A percentile compares a stretch with the other conserved stretches of the same genome.
phyloP scores from a whole-genome alignment of 2,329 filamentous ascomycete species.

The Fusarium sp. region DNA sequence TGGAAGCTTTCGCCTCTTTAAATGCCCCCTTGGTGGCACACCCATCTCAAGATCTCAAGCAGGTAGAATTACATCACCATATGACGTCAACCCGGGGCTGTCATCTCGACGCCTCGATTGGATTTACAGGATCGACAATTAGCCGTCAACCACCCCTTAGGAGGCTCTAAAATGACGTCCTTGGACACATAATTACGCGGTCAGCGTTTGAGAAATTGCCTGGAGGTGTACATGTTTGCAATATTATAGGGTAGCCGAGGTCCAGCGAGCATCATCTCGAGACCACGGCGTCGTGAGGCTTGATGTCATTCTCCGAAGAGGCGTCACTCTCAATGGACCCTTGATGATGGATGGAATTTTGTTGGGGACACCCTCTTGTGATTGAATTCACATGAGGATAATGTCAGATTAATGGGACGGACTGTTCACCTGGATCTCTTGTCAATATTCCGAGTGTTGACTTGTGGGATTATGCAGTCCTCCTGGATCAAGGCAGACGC shows the following conservation, averaged over 20 bases:
- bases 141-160: conserved; percentile 29
- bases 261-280: conserved; percentile 22
- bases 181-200: conserved; percentile 34
- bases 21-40: conserved; percentile 5
- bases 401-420: not conserved
- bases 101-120: conserved; percentile 21
- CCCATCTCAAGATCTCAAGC: conserved; percentile 28
- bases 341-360: conserved; percentile 1
- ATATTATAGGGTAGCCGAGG: conserved; percentile 23
- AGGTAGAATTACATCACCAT: conserved; percentile 15
- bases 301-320: conserved; percentile 26
- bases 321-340: conserved; percentile 17
- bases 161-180: conserved; percentile 38
- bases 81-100: conserved; percentile 39
- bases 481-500: not conserved
- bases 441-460: not conserved
- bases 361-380: conserved; percentile 17
- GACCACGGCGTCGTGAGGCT: conserved; percentile 7
- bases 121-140: conserved; percentile 17
- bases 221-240: conserved; percentile 11
- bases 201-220: conserved; percentile 9
- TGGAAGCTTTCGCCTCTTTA: conserved; percentile 23
- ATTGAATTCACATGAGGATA: conserved; percentile 11
- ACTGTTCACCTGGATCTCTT: not conserved
- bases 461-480: not conserved